Base-by-base conservation (phyloP, 169 alveolate genomes). In the Neospora caninum region DNA sequence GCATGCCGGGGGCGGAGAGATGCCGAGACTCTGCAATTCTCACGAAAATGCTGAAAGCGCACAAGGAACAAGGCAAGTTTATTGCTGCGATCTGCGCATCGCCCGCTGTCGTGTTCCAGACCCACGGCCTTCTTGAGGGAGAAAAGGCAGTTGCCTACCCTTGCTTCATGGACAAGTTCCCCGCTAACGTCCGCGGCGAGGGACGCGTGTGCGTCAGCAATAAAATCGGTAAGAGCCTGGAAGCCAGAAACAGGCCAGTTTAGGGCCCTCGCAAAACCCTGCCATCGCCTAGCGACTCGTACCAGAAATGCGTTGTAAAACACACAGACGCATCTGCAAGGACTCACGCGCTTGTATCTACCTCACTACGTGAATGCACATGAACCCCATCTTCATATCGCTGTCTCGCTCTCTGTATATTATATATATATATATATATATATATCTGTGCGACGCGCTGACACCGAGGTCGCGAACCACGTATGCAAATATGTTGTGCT, bases 31-130 rank as follows among this genome's bases (percentile, higher is more conserved):
- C 94, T 88, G 69, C 93, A 38, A 91, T 92, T 27, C 93, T 97
- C 42, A 88, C 94, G 29, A 86, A 70, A 41, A 78, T 96, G 95
- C 94, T 97, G 54, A 95, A 94, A 91, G 88, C 80, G 83, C 97
- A 97, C 92, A 94, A 93, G 78, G 96, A 91, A 29, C 92, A 94
- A 25, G 96, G 96, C 58, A 95, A 93, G 84, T 89, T 88, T 86
- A 91, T 96, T 83, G 97, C 96, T 42, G 98, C 98, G 27, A 96
- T 97, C 64, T 97, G 98, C 94, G 98, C 98, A 38, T 91, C 97
- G 64, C 98, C 98, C 45, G 96, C 96, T 70, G 92, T 96, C 64
- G 97, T 96, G 0, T 92, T 97, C 67, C 96, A 96, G 91, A 67
- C 93, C 36, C 96, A 96, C 91, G 98, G 98, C 13, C 80, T 97